Evolutionary conservation across 2,329 filamentous ascomycete species (phyloP).

Genomic region (Cytospora paraplurivora): DNA sequence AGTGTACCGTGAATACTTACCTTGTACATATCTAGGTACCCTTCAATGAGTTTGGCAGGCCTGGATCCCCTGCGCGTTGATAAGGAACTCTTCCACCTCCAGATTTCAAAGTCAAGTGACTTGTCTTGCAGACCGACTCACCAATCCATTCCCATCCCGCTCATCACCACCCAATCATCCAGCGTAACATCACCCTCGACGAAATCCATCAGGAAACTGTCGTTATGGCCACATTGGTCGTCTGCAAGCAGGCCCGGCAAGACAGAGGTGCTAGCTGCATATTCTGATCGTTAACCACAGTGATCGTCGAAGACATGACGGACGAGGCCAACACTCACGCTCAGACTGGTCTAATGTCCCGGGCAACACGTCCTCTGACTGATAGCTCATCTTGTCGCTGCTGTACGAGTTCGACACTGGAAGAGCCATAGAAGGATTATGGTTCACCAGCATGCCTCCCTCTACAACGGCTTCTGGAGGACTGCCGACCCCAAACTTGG

Average conservation of each 20-base stretch:
- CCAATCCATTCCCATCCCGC: not conserved
- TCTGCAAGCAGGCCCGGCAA: not conserved
- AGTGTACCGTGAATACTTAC: too few species aligned
- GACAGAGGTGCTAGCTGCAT: not conserved
- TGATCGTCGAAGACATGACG: not conserved
- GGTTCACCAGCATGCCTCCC: not conserved
- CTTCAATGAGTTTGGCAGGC: too few species aligned
- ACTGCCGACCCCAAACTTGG: not conserved
- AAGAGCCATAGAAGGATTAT: too few species aligned
- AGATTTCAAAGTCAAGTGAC: too few species aligned
- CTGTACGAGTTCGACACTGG: not conserved
- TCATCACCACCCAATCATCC: not conserved
- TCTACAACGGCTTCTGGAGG: not conserved
- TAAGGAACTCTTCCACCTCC: too few species aligned
- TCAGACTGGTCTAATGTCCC: not conserved
- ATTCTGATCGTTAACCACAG: not conserved
- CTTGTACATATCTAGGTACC: too few species aligned
- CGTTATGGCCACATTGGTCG: not conserved
- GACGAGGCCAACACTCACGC: not conserved
- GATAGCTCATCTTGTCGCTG: not conserved
- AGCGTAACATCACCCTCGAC: not conserved
- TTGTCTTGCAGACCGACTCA: not conserved
- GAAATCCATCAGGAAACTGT: not conserved
- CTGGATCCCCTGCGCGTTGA: too few species aligned
- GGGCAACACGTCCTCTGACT: not conserved